A percentile compares a stretch with the other conserved stretches of the same genome.
phyloP scores from a whole-genome alignment of 78 protist species.

The Dictyostelium intermedium region DNA sequence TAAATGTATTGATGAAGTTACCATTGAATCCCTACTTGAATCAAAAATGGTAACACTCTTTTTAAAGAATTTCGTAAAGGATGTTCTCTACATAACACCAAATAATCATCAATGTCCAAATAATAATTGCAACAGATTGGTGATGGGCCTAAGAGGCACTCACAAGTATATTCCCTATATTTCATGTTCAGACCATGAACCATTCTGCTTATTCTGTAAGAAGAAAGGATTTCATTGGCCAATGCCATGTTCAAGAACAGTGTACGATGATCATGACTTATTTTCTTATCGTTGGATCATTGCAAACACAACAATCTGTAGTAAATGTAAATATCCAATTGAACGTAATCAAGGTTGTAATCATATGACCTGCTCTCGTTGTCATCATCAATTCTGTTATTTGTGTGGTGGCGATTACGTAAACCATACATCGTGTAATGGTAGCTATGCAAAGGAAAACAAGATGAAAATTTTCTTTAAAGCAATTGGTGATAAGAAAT shows the following conservation, averaged over 20 bases:
- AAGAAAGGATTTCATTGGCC: slow-evolving; percentile 39
- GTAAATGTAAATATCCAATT: slow-evolving; percentile 3
- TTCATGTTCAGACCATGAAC: background rate
- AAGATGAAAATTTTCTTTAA: background rate
- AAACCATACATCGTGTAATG: background rate
- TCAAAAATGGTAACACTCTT: background rate
- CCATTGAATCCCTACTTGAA: background rate
- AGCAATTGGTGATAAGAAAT: background rate
- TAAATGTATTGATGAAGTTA: slow-evolving; percentile 15
- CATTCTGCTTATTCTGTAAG: slow-evolving; percentile 8
- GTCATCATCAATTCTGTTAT: slow-evolving; percentile 69
- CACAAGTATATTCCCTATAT: background rate
- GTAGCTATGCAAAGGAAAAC: background rate
- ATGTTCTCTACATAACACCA: background rate
- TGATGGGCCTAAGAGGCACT: background rate
- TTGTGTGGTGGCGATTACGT: slow-evolving; percentile 7
- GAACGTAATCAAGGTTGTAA: slow-evolving; percentile 73
- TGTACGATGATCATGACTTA: background rate
- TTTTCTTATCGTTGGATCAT: background rate
- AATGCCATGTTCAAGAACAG: background rate
- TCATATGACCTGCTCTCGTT: slow-evolving; percentile 79
- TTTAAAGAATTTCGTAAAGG: background rate
- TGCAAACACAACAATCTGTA: slow-evolving; percentile 46
- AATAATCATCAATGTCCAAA: background rate
- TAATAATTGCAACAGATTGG: background rate